Conservation (phyloP, 2,329 filamentous ascomycete species). For the Aspergillus aculeatinus region DNA sequence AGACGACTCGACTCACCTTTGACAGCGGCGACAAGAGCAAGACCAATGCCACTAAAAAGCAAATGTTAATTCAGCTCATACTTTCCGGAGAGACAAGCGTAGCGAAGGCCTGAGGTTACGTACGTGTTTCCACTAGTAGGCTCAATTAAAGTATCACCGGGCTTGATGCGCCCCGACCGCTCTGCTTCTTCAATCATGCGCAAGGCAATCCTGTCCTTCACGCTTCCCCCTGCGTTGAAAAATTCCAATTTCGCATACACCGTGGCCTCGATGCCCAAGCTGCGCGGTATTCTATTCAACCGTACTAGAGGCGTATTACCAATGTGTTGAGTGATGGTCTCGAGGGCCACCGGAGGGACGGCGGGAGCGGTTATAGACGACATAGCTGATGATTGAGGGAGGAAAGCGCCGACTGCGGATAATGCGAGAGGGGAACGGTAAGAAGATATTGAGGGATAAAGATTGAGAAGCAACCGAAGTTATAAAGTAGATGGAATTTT, state of each 20-base stretch:
- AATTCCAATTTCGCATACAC: constrained; percentile 91
- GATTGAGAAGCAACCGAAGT: too few relatives aligned
- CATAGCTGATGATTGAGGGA: constrained; percentile 34
- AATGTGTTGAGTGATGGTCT: constrained; percentile 80
- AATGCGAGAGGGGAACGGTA: too few relatives aligned
- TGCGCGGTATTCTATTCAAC: constrained; percentile 88
- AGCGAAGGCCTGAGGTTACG: constrained; percentile 17
- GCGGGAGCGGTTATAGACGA: constrained; percentile 51
- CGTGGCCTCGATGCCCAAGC: constrained; percentile 81
- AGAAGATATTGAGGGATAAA: too few relatives aligned
- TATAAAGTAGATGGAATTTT: neutral
- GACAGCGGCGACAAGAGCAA: constrained; percentile 89
- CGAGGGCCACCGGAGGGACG: constrained; percentile 57
- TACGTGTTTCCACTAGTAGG: constrained; percentile 93
- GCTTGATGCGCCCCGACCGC: constrained; percentile 87
- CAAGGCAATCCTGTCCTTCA: constrained; percentile 92
- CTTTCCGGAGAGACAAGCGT: neutral
- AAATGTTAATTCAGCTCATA: neutral
- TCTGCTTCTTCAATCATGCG: constrained; percentile 98
- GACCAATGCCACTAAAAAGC: constrained; percentile 69
- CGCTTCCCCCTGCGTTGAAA: constrained; percentile 90
- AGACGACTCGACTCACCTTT: constrained; percentile 56
- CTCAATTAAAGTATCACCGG: constrained; percentile 95
- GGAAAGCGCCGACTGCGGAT: too few relatives aligned
- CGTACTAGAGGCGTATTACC: constrained; percentile 94